A percentile compares a stretch with the other conserved stretches of the same genome.
Evolutionary conservation across 2,329 filamentous ascomycete genomes (phyloP).

Genomic region (Gnomoniopsis smithogilvyi): DNA sequence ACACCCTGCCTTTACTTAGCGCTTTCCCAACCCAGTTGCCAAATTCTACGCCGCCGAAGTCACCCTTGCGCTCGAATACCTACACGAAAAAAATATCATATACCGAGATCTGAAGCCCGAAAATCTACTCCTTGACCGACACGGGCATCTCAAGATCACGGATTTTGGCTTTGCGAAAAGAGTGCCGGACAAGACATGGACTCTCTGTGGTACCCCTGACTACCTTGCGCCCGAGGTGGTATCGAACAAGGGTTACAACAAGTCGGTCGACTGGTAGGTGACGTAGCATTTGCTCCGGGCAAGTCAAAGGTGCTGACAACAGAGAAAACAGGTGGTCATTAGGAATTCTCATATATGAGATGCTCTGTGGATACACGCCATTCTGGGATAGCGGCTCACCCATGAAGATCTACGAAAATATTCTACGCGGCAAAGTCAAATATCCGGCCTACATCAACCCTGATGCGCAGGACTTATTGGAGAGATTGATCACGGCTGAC

Average conservation of each 20-base stretch:
- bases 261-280: conserved; percentile 94
- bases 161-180: conserved; percentile 99
- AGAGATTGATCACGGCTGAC: conserved; percentile 90
- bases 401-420: conserved; percentile 99
- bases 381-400: conserved; percentile 98
- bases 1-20: conserved; percentile 49
- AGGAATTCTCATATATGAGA: conserved; percentile 97
- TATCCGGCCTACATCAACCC: conserved; percentile 95
- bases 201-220: conserved; percentile 93
- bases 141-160: conserved; percentile 94
- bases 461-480: conserved; percentile 88
- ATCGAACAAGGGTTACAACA: conserved; percentile 99
- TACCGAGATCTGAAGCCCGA: conserved; percentile 97
- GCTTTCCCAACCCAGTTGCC: conserved; percentile 96
- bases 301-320: conserved; percentile 8
- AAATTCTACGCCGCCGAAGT: conserved; percentile 99
- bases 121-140: conserved; percentile 85
- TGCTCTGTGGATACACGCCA: conserved; percentile 97
- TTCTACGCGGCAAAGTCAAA: conserved; percentile 91
- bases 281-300: conserved; percentile 35
- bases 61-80: conserved; percentile 89
- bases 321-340: conserved; percentile 80
- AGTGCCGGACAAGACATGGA: conserved; percentile 99
- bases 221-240: conserved; percentile 97
- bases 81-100: conserved; percentile 93